Evolutionary conservation across 2,329 filamentous ascomycete genomes (phyloP), one percentile per base, ranked within the genome.

Genomic region (Magnaporthiopsis poae): DNA sequence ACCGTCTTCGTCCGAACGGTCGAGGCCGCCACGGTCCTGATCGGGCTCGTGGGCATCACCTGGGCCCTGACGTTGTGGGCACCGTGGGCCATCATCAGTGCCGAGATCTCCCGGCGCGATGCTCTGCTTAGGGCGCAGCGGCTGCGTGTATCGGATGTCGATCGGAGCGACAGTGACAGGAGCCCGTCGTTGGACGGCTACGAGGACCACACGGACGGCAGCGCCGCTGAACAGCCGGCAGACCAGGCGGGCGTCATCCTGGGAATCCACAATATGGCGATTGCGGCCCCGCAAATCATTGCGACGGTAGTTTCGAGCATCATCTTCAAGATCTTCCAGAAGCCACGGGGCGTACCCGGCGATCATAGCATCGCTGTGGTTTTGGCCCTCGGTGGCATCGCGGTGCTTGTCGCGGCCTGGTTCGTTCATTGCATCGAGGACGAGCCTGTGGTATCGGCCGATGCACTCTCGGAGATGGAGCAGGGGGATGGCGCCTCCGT

Each of bases 61-160:
- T 98, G 94, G 94, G 92, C 93, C 29, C 80, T 97, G 72, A 92
- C 92, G 1, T 86, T 96, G 33, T 98, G 94, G 94, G 94, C 93
- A 0, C 94, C 94, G 0, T 98, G 94, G 80, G 93, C 94, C 59
- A 90, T 98, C 71, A 97, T 98, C 31, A 92, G 91, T 62, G 91
- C 91, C 5, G 94, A 98, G 76, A 93, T 98, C 69, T 90, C 90
- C 68, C 90, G 88, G 68, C 88, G 92, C 7, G 91, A 96, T 74
- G 87, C 89, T 60, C 69, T 78, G 25, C 74, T 80, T 31, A 81
- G 83, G 29, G 76, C 79, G 3, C 75, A 71, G 66, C 70, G 75
- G 60, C 59, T 35, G 39, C 65, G 67, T 11, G 69, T 21, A 9
- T 35, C 35, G 2, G 27, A 31, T 15, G n/a, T 29, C 15, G 63